Evolutionary conservation across 139 green algal genomes (phyloP), one percentile per base, ranked within the genome.

Genomic region (Chlamydomonas sphaeroides): DNA sequence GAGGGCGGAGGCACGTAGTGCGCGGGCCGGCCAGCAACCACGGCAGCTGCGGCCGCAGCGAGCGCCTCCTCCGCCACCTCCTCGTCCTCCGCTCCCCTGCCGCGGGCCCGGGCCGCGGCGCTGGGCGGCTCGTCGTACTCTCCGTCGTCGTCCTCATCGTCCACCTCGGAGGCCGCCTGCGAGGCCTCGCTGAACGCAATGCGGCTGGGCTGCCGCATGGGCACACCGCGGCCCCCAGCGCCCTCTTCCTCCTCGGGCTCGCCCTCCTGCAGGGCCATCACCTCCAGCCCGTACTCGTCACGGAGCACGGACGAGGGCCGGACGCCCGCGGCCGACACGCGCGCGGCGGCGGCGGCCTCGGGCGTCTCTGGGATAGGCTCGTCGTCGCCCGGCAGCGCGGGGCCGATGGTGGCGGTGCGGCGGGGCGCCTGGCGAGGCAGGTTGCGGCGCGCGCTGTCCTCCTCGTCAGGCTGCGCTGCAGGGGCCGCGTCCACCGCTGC

Each of bases 371-470:
- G 45, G 45, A 53, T 53, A 14, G 10, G 11, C 45, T 14, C 45
- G 45, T 14, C 45, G 11, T 53, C 45, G 45, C 11, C 45, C n/a
- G n/a, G n/a, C n/a, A n/a, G n/a, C n/a, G n/a, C n/a, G n/a, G n/a
- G n/a, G n/a, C n/a, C n/a, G n/a, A n/a, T 14, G 11, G 45, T 53
- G 45, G 45, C 11, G 11, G 11, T 56, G 68, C 25, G 41, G 30
- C 5, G 26, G 68, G 17, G 48, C 48, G 21, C 3, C 21, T 20
- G 38, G 21, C 8, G 59, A 14, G 74, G 74, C 75, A 82, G 61
- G 63, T 82, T 72, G 42, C n/a, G 75, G 61, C 48, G 75, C 63
- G 75, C 75, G 33, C 75, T 41, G 28, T 61, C 75, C 63, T 82
- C 75, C 75, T 82, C 75, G 2, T 20, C 42, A 5, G 62, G 56